These are phyloP conservation scores for Stevia rebaudiana DNA, from an alignment of 140 eudicot genomes.

Conservation along the genomic window DNA sequence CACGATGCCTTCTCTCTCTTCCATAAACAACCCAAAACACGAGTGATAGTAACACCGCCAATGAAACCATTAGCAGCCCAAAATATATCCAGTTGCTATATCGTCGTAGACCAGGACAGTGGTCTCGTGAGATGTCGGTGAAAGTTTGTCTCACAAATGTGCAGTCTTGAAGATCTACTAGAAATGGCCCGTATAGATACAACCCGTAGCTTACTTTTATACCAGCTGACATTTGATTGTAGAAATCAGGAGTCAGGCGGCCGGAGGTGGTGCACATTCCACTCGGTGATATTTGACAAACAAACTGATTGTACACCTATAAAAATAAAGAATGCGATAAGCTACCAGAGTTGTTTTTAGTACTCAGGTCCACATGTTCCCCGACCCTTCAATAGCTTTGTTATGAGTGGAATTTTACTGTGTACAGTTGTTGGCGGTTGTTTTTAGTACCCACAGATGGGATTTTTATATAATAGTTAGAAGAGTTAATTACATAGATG, in stretches of 20 bases:
- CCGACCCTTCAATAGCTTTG: no score
- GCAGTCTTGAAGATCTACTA: conserved; percentile 73
- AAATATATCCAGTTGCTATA: conserved; percentile 67
- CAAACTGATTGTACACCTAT: conserved; percentile 66
- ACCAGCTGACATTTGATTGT: conserved; percentile 70
- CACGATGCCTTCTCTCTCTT: conserved; percentile 81
- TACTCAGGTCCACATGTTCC: no score
- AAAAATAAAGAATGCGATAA: not conserved
- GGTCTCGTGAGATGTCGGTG: conserved; percentile 37
- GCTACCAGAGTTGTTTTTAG: not conserved
- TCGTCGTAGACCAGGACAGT: conserved; percentile 72
- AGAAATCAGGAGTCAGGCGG: conserved; percentile 67
- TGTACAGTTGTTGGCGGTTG: no score
- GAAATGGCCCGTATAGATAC: conserved; percentile 69
- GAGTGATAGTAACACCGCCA: conserved; percentile 73
- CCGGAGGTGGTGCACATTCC: conserved; percentile 73
- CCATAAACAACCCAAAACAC: conserved; percentile 86
- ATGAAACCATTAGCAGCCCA: conserved; percentile 71
- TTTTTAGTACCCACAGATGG: no score
- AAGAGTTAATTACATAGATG: no score
- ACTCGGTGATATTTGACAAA: conserved; percentile 63
- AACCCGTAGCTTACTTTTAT: conserved; percentile 68
- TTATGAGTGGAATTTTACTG: no score
- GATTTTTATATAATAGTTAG: no score
- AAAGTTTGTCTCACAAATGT: conserved; percentile 71